Evolutionary conservation across 495 filamentous ascomycete species (phyloP), one percentile per base, ranked within the genome.

Genomic region (Patellaria atrata): DNA sequence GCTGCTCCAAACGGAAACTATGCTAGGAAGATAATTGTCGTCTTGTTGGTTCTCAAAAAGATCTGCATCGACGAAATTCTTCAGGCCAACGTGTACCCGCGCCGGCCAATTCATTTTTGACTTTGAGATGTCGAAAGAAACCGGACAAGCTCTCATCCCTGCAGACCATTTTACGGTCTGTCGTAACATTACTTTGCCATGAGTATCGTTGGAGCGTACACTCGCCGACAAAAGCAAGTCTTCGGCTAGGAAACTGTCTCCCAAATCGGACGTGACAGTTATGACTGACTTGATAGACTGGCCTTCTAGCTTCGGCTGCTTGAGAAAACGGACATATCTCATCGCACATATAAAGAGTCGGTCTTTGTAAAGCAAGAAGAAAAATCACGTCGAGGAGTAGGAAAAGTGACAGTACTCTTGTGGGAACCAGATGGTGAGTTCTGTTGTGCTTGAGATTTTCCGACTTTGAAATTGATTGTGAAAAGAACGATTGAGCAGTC

Each of bases 191-290:
- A 62, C 44, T 18, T 66, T 50, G 8, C 45, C 35, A 1, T 53
- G 5, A 27, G 51, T 30, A 15, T 54, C 42, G 5, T 44, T 45
- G 41, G 50, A 36, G 5, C 56, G 41, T 17, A 80, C 50, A 25
- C 63, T 63, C 26, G 62, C 58, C 3, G 61, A 43, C 31, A 94
- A 52, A 16, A 64, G 62, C 22, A 69, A 54, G 47, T 77, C 67
- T n/a, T 70, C 57, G 14, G 64, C 62, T n/a, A 85, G 69, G 52
- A 89, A 91, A 1, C 68, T 65, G 54, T 97, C 87, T 2, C 87
- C 85, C 5, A 97, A 62, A 50, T 97, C 89, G 23, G 86, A 89
- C 24, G 83, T 82, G 53, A 97, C 73, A 32, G 83, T 84, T 35
- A 94, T 61, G 14, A 83, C 51, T 21, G 75, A 61, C 23, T 43